Evolutionary conservation across 2,329 filamentous ascomycete species (phyloP).

Genomic region (Aureobasidium leucospermi): DNA sequence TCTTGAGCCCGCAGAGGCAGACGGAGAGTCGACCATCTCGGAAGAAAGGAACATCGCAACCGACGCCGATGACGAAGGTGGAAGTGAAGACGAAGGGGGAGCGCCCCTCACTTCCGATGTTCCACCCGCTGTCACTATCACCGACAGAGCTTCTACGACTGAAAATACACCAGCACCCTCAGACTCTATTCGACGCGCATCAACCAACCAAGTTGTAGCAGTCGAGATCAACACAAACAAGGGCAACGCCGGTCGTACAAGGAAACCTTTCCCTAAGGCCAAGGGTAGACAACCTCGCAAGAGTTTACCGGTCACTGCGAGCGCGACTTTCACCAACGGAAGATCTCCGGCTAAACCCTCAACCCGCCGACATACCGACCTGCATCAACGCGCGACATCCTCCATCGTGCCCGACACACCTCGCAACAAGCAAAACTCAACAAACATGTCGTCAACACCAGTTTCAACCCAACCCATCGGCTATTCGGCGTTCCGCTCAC

Average conservation of each 20-base stretch:
- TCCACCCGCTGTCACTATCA: neutral
- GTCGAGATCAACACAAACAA: neutral
- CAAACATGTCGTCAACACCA: neutral
- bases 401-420: neutral
- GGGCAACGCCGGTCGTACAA: neutral
- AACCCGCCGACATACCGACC: neutral
- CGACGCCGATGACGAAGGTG: conserved; percentile 28
- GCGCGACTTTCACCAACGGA: neutral
- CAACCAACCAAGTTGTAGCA: neutral
- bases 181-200: neutral
- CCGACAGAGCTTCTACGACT: neutral
- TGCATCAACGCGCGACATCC: neutral
- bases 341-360: neutral
- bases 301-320: neutral
- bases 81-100: conserved; percentile 18
- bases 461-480: conserved; percentile 22
- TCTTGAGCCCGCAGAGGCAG: conserved; percentile 21
- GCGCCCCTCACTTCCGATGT: conserved; percentile 2
- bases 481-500: conserved; percentile 36
- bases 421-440: neutral
- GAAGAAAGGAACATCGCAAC: conserved; percentile 26
- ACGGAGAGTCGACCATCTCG: conserved; percentile 23
- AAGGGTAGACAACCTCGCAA: neutral
- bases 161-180: neutral
- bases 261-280: conserved; percentile 2